Evolutionary conservation across 371 early-diverging fungal species (phyloP).

Genomic region (Mortierella sp.): DNA sequence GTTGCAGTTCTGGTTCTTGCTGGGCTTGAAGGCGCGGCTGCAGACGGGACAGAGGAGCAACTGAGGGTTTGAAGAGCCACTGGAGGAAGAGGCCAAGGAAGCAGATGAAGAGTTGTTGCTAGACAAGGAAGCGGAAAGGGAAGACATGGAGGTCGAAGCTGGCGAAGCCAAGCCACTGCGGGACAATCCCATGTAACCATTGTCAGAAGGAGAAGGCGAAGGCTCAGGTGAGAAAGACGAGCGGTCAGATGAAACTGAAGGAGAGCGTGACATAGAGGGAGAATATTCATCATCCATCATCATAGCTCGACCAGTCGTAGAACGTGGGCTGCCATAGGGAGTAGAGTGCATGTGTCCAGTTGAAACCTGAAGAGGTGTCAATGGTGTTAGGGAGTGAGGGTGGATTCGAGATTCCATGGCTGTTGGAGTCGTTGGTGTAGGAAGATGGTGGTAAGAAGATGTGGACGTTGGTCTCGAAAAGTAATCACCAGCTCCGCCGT

Average conservation of each 20-base stretch:
- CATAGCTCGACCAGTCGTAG: slow-evolving; percentile 8
- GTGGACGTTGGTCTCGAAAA: slow-evolving; percentile 38
- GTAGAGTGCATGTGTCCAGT: slow-evolving; percentile 22
- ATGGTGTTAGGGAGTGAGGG: slow-evolving; percentile 16
- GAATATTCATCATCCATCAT: slow-evolving; percentile 32
- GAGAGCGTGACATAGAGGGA: slow-evolving; percentile 28
- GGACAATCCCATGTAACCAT: slow-evolving; percentile 1
- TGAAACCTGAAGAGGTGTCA: slow-evolving; percentile 27
- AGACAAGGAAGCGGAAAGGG: slow-evolving; percentile 9
- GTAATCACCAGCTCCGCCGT: slow-evolving; percentile 39
- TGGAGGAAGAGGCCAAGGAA: slow-evolving; percentile 8
- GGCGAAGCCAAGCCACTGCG: slow-evolving; percentile 22
- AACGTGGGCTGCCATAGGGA: slow-evolving; percentile 17
- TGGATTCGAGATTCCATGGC: slow-evolving; percentile 22
- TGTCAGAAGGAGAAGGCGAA: slow-evolving; percentile 25
- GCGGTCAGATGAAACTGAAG: slow-evolving; percentile 33
- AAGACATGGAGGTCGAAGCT: slow-evolving; percentile 24
- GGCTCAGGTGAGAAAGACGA: slow-evolving; percentile 24
- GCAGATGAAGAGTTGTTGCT: slow-evolving; percentile 9
- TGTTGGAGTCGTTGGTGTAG: slow-evolving; percentile 27
- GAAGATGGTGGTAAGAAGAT: slow-evolving; percentile 20
- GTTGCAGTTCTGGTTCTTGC: slow-evolving; percentile 55
- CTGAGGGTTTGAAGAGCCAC: slow-evolving; percentile 21
- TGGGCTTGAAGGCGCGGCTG: slow-evolving; percentile 54
- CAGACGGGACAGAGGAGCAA: slow-evolving; percentile 50